Evolutionary conservation across 441 rosid species (phyloP).

Genomic region (Populus hybrid): DNA sequence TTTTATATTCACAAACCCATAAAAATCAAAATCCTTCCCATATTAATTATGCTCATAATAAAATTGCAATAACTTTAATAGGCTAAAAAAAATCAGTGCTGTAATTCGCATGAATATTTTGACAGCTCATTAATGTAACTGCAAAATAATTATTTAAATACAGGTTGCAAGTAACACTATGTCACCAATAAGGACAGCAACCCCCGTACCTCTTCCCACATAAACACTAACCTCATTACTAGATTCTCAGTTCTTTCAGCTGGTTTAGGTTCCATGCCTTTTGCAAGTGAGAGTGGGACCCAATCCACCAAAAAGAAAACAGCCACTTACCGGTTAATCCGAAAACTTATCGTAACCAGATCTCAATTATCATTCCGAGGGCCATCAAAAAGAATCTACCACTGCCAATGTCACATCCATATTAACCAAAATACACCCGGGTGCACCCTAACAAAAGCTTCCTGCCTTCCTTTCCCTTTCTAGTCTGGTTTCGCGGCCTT

Average conservation of each 20-base stretch:
- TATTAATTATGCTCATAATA: no score
- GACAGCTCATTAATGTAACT: no score
- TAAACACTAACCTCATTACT: background rate
- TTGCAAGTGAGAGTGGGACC: background rate
- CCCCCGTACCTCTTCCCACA: no score
- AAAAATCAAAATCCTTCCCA: no score
- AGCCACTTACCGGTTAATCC: background rate
- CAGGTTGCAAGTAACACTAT: no score
- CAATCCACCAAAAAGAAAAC: background rate
- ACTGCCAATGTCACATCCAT: background rate
- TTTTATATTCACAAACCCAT: no score
- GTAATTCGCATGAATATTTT: no score
- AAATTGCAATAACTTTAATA: no score
- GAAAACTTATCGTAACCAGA: background rate
- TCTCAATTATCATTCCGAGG: background rate
- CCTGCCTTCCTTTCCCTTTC: conserved; percentile 23
- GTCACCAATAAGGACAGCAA: no score
- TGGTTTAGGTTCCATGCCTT: conserved; percentile 5
- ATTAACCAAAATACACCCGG: background rate
- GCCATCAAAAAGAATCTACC: background rate
- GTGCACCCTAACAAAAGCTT: background rate
- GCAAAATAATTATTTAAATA: no score
- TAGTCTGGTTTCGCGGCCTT: conserved; percentile 41
- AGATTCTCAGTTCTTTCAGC: background rate
- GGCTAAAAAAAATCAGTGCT: no score